Base-by-base conservation (phyloP, 768 basidiomycete species). In the Pholiota microspora region DNA sequence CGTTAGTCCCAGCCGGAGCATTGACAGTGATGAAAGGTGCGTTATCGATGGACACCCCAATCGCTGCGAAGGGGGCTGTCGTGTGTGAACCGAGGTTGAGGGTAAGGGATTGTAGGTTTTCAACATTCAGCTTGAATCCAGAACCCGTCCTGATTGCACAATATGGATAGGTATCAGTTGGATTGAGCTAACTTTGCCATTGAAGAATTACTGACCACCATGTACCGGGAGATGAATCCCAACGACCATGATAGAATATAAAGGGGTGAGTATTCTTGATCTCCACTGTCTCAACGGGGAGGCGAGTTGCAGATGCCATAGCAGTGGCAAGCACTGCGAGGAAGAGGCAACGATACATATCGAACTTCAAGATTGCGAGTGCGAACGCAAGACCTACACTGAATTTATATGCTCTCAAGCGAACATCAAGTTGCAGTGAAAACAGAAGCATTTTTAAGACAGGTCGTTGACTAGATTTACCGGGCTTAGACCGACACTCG, bases 91-190 rank as follows among this genome's bases (percentile, higher is more conserved):
- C 82, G 6, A 83, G 71, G 45, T 77, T 77, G 35, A 83, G 62
- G 0, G 71, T 55, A 10, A 83, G 58, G 0, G 74, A 69, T 25
- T 68, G 60, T 16, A 83, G 71, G 57, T 77, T 74, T 24, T 69
- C 57, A 32, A 77, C 71, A 46, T 77, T 65, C 12, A 84, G 55
- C 63, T 82, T 81, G 65, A 83, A 73, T 1, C 81, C 80, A 18
- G 78, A 80, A 15, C 78, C 74, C 9, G 77, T 77, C 80, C 80
- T 82, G 50, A 25, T n/a, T n/a, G n/a, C n/a, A n/a, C n/a, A n/a
- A 44, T 13, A 42, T 31, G 28, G 42, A 28, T 3, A 32, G 44
- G 24, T 21, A 35, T 32, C 15, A 35, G 47, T 13, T 18, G 2
- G 31, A 13, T 9, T 4, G 4, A 35, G 23, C 13, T 25, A 49